A percentile compares a stretch with the other conserved stretches of the same genome.
Evolutionary conservation across 179 eudicot species (phyloP).

Genomic region (Spinacia oleracea): DNA sequence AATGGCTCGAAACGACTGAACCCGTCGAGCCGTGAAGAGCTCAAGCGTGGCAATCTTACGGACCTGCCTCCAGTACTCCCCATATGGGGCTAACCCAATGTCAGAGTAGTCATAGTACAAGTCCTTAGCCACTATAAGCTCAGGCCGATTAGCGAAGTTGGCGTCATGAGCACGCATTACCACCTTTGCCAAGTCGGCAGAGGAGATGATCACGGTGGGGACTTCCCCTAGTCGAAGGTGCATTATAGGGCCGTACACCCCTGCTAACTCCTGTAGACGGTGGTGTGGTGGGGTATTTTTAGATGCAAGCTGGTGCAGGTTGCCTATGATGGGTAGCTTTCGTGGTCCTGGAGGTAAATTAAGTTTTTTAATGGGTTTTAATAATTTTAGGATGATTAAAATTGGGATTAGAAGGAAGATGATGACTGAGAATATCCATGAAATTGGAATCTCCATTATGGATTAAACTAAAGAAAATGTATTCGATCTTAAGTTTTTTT

Average conservation of each 20-base stretch:
- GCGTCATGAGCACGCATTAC: slow-evolving; percentile 28
- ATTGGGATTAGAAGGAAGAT: background rate
- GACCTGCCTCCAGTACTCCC: slow-evolving; percentile 35
- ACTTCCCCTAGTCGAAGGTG: slow-evolving; percentile 33
- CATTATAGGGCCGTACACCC: slow-evolving; percentile 37
- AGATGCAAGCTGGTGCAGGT: slow-evolving; percentile 36
- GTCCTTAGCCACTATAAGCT: background rate
- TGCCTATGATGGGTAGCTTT: slow-evolving; percentile 39
- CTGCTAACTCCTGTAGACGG: slow-evolving; percentile 22
- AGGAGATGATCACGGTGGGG: slow-evolving; percentile 25
- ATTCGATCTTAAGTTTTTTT: background rate
- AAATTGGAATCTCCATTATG: slow-evolving; percentile 5
- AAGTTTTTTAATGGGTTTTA: background rate
- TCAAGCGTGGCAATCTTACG: slow-evolving; percentile 34
- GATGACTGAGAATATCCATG: background rate
- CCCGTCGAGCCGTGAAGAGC: slow-evolving; percentile 24
- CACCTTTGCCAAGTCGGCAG: slow-evolving; percentile 28
- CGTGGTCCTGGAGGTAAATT: slow-evolving; percentile 33
- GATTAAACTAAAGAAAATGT: background rate
- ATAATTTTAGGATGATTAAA: background rate
- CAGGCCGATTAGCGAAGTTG: slow-evolving; percentile 13
- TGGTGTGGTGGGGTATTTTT: slow-evolving; percentile 18
- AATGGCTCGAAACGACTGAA: slow-evolving; percentile 26
- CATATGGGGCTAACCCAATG: slow-evolving; percentile 25
- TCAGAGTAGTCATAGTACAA: slow-evolving; percentile 5